These are phyloP conservation scores for Fusarium sp. DNA, from an alignment of 2,329 filamentous ascomycete genomes.

Conservation along the genomic window DNA sequence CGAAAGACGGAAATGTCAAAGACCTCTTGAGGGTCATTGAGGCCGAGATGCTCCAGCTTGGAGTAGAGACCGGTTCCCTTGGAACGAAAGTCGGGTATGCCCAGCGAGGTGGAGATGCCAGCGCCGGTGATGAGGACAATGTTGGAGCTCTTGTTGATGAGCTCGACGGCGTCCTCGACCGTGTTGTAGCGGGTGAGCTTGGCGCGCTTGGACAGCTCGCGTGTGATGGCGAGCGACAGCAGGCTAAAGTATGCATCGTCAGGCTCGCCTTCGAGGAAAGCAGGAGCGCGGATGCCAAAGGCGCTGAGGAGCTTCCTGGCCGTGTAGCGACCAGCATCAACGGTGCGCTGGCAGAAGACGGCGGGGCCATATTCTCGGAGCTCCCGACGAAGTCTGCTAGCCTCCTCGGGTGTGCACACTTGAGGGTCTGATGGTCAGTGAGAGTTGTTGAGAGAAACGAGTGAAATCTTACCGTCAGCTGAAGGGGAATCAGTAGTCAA, in stretches of 20 bases:
- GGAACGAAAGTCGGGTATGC: slow-evolving; percentile 96
- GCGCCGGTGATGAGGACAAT: slow-evolving; percentile 96
- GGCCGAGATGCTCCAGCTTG: slow-evolving; percentile 81
- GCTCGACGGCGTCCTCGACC: slow-evolving; percentile 84
- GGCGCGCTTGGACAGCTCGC: slow-evolving; percentile 83
- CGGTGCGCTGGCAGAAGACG: slow-evolving; percentile 79
- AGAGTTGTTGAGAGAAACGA: slow-evolving; percentile 15
- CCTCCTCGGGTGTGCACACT: slow-evolving; percentile 76
- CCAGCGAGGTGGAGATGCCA: slow-evolving; percentile 95
- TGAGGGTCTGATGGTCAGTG: slow-evolving; percentile 54
- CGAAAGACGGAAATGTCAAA: slow-evolving; percentile 92
- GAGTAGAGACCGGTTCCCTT: slow-evolving; percentile 93
- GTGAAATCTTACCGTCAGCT: slow-evolving; percentile 56
- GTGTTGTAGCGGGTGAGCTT: slow-evolving; percentile 86
- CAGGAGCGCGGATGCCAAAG: slow-evolving; percentile 81
- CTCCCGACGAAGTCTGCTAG: slow-evolving; percentile 74
- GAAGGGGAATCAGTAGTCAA: slow-evolving; percentile 64
- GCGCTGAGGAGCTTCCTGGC: slow-evolving; percentile 88
- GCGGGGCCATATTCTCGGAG: slow-evolving; percentile 82
- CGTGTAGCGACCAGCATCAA: slow-evolving; percentile 76
- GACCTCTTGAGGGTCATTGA: slow-evolving; percentile 90
- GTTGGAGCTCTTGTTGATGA: slow-evolving; percentile 81
- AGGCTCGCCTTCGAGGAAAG: slow-evolving; percentile 74
- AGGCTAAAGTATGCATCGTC: slow-evolving; percentile 82
- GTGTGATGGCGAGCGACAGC: slow-evolving; percentile 80